phyloP scores from a whole-genome alignment of 139 green algal species.

The Chlamydomonas urium region DNA sequence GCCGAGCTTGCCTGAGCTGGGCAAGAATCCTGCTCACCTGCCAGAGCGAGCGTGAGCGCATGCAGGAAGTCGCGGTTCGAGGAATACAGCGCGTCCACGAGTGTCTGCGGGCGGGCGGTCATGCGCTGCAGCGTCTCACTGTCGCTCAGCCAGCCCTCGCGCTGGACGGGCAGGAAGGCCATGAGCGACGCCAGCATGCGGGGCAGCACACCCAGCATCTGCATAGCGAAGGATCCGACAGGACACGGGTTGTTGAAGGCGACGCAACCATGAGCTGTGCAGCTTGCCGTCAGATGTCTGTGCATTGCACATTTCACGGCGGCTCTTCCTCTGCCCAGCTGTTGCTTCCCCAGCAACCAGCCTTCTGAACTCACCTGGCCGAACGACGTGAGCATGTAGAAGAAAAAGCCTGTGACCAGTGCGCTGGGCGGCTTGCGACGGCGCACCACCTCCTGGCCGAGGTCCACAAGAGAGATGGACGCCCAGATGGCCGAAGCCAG shows the following conservation, averaged over 20 bases:
- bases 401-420: conserved; percentile 53
- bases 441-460: conserved; percentile 47
- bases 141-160: conserved; percentile 52
- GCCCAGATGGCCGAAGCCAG: conserved; percentile 73
- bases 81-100: conserved; percentile 58
- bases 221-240: conserved; percentile 23
- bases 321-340: too few relatives aligned
- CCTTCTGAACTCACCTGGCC: conserved; percentile 32
- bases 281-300: too few relatives aligned
- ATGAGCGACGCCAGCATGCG: conserved; percentile 57
- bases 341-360: too few relatives aligned
- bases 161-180: conserved; percentile 56
- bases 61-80: conserved; percentile 46
- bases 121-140: conserved; percentile 49
- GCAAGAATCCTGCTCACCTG: conserved; percentile 16
- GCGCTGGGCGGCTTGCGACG: not conserved
- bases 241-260: too few relatives aligned
- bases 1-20: too few relatives aligned
- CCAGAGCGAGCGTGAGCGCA: conserved; percentile 41
- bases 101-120: conserved; percentile 53
- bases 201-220: conserved; percentile 59
- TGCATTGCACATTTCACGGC: too few relatives aligned
- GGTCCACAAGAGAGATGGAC: conserved; percentile 50
- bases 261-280: too few relatives aligned
- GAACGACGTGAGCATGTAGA: conserved; percentile 51